A percentile compares a stretch with the other conserved stretches of the same genome.
Evolutionary conservation across 1,284 basidiomycete species (phyloP).

Genomic region (Ceratobasidium papillatum): DNA sequence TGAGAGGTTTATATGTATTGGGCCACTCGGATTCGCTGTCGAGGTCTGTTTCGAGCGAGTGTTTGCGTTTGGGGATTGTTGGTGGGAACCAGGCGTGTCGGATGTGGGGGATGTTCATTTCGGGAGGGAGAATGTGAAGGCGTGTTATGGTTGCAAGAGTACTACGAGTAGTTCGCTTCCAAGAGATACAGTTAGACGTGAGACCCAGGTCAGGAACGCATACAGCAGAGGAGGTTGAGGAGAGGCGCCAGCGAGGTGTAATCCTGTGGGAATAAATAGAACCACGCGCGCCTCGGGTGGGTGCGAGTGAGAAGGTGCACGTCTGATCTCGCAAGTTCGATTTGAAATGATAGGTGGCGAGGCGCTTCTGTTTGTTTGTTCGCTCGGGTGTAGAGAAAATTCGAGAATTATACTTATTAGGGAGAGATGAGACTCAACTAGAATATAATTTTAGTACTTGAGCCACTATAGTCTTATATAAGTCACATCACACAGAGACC

Average conservation of each 20-base stretch:
- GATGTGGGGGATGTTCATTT: constrained; percentile 15
- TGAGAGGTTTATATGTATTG: not conserved
- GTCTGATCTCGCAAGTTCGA: constrained; percentile 38
- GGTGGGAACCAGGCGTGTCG: constrained; percentile 37
- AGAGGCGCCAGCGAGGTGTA: not conserved
- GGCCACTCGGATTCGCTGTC: constrained; percentile 35
- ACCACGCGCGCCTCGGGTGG: not conserved
- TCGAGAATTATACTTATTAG: not conserved
- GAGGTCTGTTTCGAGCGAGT: not conserved
- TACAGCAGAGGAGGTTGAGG: not conserved
- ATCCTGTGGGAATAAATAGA: constrained; percentile 35
- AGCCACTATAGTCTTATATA: too few species aligned
- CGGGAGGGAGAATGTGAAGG: not conserved
- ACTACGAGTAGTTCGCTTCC: too few species aligned
- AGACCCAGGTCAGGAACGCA: not conserved
- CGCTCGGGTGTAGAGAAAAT: not conserved
- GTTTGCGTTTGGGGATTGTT: constrained; percentile 34
- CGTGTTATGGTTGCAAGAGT: not conserved
- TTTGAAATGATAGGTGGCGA: not conserved
- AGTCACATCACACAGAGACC: too few species aligned
- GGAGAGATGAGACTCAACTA: too few species aligned
- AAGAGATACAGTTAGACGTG: not conserved
- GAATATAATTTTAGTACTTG: too few species aligned
- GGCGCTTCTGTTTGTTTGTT: not conserved
- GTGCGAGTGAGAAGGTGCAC: not conserved